Evolutionary conservation across 495 filamentous ascomycete species (phyloP).

Genomic region (Podospora pseudoanserina): DNA sequence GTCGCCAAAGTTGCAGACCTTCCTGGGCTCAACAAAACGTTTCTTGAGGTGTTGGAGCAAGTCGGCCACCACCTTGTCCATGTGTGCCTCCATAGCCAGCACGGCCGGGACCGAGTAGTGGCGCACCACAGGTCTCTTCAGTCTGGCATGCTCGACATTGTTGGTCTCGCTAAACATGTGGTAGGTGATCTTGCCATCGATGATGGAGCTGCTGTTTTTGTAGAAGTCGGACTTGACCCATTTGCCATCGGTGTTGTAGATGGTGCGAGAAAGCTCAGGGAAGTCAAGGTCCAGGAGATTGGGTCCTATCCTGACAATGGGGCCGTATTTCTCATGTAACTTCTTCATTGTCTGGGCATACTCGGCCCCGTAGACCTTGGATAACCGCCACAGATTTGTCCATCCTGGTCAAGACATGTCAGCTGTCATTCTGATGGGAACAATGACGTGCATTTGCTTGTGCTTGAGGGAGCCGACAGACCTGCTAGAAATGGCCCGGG

Average conservation of each 20-base stretch:
- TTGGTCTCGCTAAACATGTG: slow-evolving; percentile 38
- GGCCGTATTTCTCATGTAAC: slow-evolving; percentile 37
- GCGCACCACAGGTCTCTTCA: slow-evolving; percentile 38
- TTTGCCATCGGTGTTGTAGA: slow-evolving; percentile 29
- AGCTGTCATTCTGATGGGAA: not conserved
- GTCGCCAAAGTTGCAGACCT: slow-evolving; percentile 25
- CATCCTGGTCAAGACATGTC: slow-evolving; percentile 21
- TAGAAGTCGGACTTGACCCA: slow-evolving; percentile 41
- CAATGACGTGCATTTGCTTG: not conserved
- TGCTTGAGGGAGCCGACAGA: not conserved
- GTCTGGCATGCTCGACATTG: slow-evolving; percentile 30
- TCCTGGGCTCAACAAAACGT: slow-evolving; percentile 20
- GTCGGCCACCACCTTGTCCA: slow-evolving; percentile 33
- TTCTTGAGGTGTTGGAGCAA: slow-evolving; percentile 32
- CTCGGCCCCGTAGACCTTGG: slow-evolving; percentile 25
- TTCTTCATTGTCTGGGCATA: slow-evolving; percentile 29
- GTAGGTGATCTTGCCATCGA: slow-evolving; percentile 37
- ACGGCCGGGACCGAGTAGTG: slow-evolving; percentile 37
- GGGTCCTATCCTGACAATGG: slow-evolving; percentile 36
- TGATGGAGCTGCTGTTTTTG: slow-evolving; percentile 34
- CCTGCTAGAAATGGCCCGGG: slow-evolving; percentile 33
- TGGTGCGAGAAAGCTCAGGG: slow-evolving; percentile 24
- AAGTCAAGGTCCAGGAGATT: slow-evolving; percentile 35
- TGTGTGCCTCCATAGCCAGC: slow-evolving; percentile 32
- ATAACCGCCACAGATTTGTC: slow-evolving; percentile 33